phyloP scores from a whole-genome alignment of 352 stramenopile genomes.

The Hyaloperonospora arabidopsidis region DNA sequence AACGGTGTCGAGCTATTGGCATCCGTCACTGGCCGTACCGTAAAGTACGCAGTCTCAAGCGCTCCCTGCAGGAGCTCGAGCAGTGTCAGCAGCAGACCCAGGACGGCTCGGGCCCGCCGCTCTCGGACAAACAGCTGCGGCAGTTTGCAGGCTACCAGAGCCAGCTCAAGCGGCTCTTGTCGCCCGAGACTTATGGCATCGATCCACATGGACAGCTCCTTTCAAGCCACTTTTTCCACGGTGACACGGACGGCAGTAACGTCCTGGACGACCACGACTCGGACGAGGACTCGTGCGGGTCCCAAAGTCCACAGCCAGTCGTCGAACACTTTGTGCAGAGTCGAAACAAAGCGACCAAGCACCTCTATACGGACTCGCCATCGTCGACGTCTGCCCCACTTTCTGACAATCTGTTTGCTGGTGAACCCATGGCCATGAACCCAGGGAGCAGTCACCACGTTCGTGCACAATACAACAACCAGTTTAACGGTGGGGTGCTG shows the following conservation, averaged over 20 bases:
- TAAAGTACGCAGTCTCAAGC: constrained; percentile 66
- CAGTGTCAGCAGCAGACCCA: constrained; percentile 53
- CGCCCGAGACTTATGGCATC: constrained; percentile 74
- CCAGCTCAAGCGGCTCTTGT: constrained; percentile 71
- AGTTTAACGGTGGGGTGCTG: constrained; percentile 19
- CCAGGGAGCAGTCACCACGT: constrained; percentile 14
- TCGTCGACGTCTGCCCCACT: constrained; percentile 30
- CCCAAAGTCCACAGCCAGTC: constrained; percentile 26
- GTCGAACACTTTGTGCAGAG: constrained; percentile 24
- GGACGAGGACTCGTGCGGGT: constrained; percentile 43
- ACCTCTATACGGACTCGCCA: constrained; percentile 40
- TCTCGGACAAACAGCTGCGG: constrained; percentile 72
- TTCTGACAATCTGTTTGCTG: constrained; percentile 31
- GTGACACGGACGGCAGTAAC: constrained; percentile 19
- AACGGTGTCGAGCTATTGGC: constrained; percentile 58
- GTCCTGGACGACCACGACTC: constrained; percentile 50
- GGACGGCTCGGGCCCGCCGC: constrained; percentile 30
- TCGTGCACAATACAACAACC: constrained; percentile 23
- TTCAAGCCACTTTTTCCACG: constrained; percentile 31
- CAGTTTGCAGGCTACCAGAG: constrained; percentile 59
- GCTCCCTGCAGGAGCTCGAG: constrained; percentile 57
- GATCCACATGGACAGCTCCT: constrained; percentile 52
- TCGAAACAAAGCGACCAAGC: constrained; percentile 33
- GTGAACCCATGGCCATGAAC: constrained; percentile 24
- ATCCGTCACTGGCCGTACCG: constrained; percentile 69